Conservation (phyloP, 768 basidiomycete genomes). For the Russula olivacea region DNA sequence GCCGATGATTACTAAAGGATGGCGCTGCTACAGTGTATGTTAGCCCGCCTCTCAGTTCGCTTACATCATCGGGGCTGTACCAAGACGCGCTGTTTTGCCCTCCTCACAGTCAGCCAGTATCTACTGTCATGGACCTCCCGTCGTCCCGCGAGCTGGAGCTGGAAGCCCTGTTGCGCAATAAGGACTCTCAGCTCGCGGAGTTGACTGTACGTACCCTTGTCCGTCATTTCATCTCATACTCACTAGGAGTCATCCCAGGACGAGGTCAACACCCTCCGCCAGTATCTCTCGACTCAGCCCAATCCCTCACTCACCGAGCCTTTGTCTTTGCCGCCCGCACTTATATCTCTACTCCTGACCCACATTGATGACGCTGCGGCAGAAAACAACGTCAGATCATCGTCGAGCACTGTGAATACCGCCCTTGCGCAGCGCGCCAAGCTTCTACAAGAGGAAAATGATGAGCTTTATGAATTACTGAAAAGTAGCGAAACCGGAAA, state of each 20-base stretch:
- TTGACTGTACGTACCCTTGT: slow-evolving; percentile 53
- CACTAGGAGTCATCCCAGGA: slow-evolving; percentile 41
- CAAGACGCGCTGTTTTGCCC: slow-evolving; percentile 22
- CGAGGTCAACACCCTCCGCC: slow-evolving; percentile 64
- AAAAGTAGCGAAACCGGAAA: slow-evolving; percentile 71
- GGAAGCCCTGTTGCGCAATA: slow-evolving; percentile 67
- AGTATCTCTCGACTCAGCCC: slow-evolving; percentile 57
- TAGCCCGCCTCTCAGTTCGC: too few species aligned
- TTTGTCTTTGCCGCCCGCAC: slow-evolving; percentile 62
- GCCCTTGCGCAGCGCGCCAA: slow-evolving; percentile 71
- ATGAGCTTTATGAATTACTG: slow-evolving; percentile 74
- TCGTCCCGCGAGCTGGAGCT: slow-evolving; percentile 74
- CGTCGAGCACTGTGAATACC: slow-evolving; percentile 54
- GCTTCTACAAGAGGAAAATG: slow-evolving; percentile 79
- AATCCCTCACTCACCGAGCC: slow-evolving; percentile 53
- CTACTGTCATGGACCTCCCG: slow-evolving; percentile 56
- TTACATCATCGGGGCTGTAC: slow-evolving; percentile 16
- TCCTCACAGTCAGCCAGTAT: slow-evolving; percentile 16
- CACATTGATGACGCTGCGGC: slow-evolving; percentile 48
- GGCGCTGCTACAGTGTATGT: too few species aligned
- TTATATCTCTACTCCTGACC: slow-evolving; percentile 63
- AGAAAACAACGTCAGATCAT: slow-evolving; percentile 27
- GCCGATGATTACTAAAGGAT: background rate
- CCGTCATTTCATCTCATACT: background rate
- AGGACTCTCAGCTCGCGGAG: slow-evolving; percentile 65